These are phyloP conservation scores for Dendrocalamus sinicus DNA, from an alignment of 176 grass and related monocot species.

Conservation along the genomic window DNA sequence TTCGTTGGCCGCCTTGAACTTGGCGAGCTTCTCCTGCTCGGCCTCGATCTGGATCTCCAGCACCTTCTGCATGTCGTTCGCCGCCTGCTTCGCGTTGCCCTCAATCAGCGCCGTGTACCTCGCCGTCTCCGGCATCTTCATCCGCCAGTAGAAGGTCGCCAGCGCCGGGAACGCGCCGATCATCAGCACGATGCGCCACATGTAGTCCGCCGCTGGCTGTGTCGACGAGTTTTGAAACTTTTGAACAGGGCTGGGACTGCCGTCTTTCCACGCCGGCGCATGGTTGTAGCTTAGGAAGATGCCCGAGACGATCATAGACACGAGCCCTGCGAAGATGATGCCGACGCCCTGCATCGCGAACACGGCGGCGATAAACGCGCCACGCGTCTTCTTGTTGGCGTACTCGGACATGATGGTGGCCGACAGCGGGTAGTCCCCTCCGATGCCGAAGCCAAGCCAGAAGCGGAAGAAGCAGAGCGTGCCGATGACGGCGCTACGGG, in stretches of 20 bases:
- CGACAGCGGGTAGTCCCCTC: constrained; percentile 75
- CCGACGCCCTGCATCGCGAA: constrained; percentile 69
- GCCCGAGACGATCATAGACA: constrained; percentile 55
- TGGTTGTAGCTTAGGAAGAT: constrained; percentile 42
- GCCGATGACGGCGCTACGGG: constrained; percentile 24
- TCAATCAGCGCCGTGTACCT: constrained; percentile 51
- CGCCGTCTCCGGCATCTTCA: constrained; percentile 68
- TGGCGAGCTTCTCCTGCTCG: constrained; percentile 34
- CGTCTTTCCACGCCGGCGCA: neutral
- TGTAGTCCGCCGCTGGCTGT: constrained; percentile 23
- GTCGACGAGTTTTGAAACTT: neutral
- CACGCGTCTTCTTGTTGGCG: constrained; percentile 64
- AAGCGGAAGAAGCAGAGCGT: constrained; percentile 70
- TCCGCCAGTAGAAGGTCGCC: constrained; percentile 59
- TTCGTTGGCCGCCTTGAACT: constrained; percentile 46
- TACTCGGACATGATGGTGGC: constrained; percentile 73
- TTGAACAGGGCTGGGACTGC: rapidly evolving
- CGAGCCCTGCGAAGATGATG: constrained; percentile 62
- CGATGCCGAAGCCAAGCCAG: constrained; percentile 69
- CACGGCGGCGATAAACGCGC: constrained; percentile 59
- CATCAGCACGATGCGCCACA: constrained; percentile 33
- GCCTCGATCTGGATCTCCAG: constrained; percentile 34
- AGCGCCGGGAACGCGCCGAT: constrained; percentile 24
- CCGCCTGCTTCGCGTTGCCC: constrained; percentile 44
- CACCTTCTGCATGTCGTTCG: constrained; percentile 46